These are phyloP conservation scores for Gaultheria prostrata DNA, from an alignment of 148 eudicot genomes.

Conservation along the genomic window DNA sequence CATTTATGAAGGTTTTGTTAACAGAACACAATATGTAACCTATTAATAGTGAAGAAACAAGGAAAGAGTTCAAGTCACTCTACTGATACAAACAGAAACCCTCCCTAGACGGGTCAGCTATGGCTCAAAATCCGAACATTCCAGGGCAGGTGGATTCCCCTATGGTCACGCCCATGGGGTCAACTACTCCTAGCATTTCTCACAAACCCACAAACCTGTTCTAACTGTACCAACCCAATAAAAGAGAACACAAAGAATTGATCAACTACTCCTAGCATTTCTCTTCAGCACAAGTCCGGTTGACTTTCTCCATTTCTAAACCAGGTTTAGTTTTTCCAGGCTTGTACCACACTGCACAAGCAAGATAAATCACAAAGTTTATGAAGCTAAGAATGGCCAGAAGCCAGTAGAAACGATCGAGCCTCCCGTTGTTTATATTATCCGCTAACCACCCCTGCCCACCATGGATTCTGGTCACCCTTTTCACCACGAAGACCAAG, in stretches of 20 bases:
- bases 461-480: slow-evolving; percentile 34
- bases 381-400: slow-evolving; percentile 45
- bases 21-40: neutral
- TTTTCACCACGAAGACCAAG: slow-evolving; percentile 52
- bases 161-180: too few relatives aligned
- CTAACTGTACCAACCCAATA: neutral
- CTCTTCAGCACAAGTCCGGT: slow-evolving; percentile 25
- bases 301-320: slow-evolving; percentile 22
- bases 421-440: slow-evolving; percentile 62
- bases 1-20: neutral
- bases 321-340: slow-evolving; percentile 26
- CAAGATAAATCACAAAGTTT: slow-evolving; percentile 45
- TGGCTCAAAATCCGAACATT: too few relatives aligned
- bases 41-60: neutral
- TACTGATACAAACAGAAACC: neutral
- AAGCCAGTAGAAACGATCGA: slow-evolving; percentile 62
- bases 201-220: neutral
- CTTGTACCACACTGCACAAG: slow-evolving; percentile 65
- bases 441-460: slow-evolving; percentile 59
- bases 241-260: neutral
- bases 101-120: too few relatives aligned
- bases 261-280: slow-evolving; percentile 20
- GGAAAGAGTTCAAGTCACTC: slow-evolving; percentile 6
- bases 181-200: too few relatives aligned
- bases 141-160: too few relatives aligned